A percentile compares a stretch with the other conserved stretches of the same genome.
These are phyloP conservation scores for Kurtzmaniella cleridarum DNA, from an alignment of 805 yeast species.

Conservation along the genomic window DNA sequence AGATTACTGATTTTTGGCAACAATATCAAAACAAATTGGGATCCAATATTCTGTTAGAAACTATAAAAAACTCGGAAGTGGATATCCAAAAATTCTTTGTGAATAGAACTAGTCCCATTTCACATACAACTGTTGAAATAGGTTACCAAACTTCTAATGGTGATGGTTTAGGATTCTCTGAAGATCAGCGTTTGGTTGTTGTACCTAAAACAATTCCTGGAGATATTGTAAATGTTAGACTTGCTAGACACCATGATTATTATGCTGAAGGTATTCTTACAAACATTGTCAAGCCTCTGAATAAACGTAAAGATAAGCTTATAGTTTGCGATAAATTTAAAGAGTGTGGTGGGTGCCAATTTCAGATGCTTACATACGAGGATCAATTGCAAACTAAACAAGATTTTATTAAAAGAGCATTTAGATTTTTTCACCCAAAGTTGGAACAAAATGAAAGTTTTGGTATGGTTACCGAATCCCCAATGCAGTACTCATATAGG, in stretches of 20 bases:
- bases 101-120: conserved; percentile 15
- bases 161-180: conserved; percentile 27
- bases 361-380: conserved; percentile 35
- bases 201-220: conserved; percentile 38
- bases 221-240: conserved; percentile 24
- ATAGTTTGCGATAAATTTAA: conserved; percentile 31
- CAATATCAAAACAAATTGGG: conserved; percentile 3
- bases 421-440: conserved; percentile 26
- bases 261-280: conserved; percentile 27
- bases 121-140: conserved; percentile 7
- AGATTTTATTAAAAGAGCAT: conserved; percentile 28
- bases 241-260: conserved; percentile 24
- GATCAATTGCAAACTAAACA: conserved; percentile 32
- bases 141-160: conserved; percentile 28
- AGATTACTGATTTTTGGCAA: conserved; percentile 18
- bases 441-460: conserved; percentile 11
- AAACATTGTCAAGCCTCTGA: conserved; percentile 10
- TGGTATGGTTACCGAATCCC: conserved; percentile 28
- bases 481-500: conserved; percentile 33
- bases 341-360: conserved; percentile 37
- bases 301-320: conserved; percentile 19
- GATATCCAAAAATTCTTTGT: conserved; percentile 21
- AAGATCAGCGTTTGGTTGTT: conserved; percentile 12
- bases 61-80: conserved; percentile 15
- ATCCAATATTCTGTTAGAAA: conserved; percentile 8